Evolutionary conservation across 2,329 filamentous ascomycete genomes (phyloP), one percentile per base, ranked within the genome.

Genomic region (Aspergillus neotritici): DNA sequence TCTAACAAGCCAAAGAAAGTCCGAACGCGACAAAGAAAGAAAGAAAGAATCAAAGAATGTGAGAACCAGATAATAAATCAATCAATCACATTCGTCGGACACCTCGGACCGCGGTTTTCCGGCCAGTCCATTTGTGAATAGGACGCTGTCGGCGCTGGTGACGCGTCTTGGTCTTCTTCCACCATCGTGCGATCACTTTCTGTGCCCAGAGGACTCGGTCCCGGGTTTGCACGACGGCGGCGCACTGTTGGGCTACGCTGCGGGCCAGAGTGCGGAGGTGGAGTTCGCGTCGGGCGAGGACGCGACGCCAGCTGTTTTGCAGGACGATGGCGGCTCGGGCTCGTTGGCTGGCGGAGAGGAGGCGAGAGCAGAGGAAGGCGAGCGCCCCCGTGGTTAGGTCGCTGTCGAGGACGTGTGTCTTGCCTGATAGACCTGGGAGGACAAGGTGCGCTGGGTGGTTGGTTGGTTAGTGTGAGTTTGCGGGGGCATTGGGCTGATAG

Each of bases 281-380:
- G 3, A 41, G n/a, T 29, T 55, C 46, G 14, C 53, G 56, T 15
- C 34, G 41, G 15, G 46, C 33, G 7, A 56, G 44, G 10, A 50
- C 52, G 15, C 50, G 52, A 43, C 78, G 72, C 65, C 73, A 82
- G 5, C 68, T 67, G 12, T 65, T 63, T 54, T 83, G 79, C 12
- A 83, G 70, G 0, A 66, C 65, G 2, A 65, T 57, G 0, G 78
- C 77, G 2, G 79, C 79, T 34, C 73, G 70, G 44, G 70, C 65
- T 10, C 63, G 64, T 43, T 68, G 68, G 1, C 72, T 71, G 5
- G 77, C 67, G 0, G 74, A 71, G 3, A 83, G 65, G 1, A 83
- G 64, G 32, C 79, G 71, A 4, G 76, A 79, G 33, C 77, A 78
- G 5, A 83, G 70, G 57, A 82, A 82, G 4, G 78, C 71, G 6